Percentiles rank a stretch among this genome's conserved stretches.
These are phyloP conservation scores for Populus hybrid DNA, from an alignment of 441 rosid species.

Conservation along the genomic window DNA sequence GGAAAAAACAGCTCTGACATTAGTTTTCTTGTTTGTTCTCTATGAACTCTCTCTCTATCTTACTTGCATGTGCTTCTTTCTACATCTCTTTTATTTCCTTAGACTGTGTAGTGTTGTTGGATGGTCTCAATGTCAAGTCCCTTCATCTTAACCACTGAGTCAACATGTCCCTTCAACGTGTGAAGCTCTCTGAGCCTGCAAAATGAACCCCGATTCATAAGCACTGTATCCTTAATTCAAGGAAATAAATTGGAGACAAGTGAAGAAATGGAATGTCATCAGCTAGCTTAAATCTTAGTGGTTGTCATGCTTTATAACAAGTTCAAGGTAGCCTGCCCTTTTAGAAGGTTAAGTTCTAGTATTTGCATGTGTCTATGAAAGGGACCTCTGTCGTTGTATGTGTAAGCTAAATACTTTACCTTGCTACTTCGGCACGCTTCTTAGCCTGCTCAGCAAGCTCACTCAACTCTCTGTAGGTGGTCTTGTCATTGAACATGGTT, in stretches of 20 bases:
- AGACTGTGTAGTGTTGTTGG: conserved; percentile 71
- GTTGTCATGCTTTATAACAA: not conserved
- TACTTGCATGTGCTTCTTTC: not conserved
- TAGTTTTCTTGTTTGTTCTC: not conserved
- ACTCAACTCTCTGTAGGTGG: conserved; percentile 38
- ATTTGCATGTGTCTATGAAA: not conserved
- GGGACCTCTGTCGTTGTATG: not conserved
- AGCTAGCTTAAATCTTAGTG: not conserved
- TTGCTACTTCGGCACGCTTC: conserved; percentile 80
- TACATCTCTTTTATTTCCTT: not conserved
- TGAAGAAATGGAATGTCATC: not conserved
- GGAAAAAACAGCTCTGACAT: not conserved
- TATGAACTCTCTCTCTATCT: not conserved
- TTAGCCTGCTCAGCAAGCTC: conserved; percentile 89
- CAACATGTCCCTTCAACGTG: conserved; percentile 82
- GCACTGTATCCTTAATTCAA: not conserved
- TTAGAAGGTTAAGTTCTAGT: not conserved
- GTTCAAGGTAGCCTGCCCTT: not conserved
- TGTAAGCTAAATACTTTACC: conserved; percentile 21
- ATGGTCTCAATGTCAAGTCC: conserved; percentile 77
- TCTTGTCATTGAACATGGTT: conserved; percentile 35
- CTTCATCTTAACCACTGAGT: conserved; percentile 72
- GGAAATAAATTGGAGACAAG: not conserved
- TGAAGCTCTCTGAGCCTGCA: conserved; percentile 74
- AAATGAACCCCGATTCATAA: not conserved